Evolutionary conservation across 371 early-diverging fungal genomes (phyloP).

Genomic region (Fennellomyces sp.): DNA sequence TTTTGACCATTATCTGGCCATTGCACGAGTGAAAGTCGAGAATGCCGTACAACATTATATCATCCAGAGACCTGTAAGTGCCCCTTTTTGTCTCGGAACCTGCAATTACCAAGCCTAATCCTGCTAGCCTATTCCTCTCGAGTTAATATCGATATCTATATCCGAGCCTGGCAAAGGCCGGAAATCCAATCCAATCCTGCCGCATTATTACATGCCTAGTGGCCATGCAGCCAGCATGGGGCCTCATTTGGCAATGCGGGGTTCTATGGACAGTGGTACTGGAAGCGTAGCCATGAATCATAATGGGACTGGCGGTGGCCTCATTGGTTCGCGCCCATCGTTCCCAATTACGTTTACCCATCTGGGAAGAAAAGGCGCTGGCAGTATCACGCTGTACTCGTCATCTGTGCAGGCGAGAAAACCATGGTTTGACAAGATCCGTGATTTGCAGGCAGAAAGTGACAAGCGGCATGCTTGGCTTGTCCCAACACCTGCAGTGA

Average conservation of each 20-base stretch:
- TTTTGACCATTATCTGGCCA: conserved; percentile 85
- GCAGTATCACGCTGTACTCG: conserved; percentile 71
- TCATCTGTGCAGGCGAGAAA: conserved; percentile 72
- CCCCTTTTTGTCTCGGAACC: no score
- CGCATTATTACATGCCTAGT: conserved; percentile 38
- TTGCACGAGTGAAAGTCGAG: conserved; percentile 64
- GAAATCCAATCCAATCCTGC: conserved; percentile 40
- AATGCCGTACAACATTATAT: conserved; percentile 29
- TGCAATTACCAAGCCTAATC: not conserved
- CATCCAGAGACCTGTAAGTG: conserved; percentile 30
- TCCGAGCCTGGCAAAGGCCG: conserved; percentile 12
- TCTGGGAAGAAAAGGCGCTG: conserved; percentile 68
- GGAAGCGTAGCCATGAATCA: conserved; percentile 19
- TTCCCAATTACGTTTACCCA: conserved; percentile 76
- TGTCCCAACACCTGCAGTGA: conserved; percentile 49
- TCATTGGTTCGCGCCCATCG: not conserved
- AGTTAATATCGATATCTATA: conserved; percentile 48
- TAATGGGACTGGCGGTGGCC: conserved; percentile 12
- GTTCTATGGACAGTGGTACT: conserved; percentile 6
- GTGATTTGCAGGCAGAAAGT: conserved; percentile 62
- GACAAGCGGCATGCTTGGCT: conserved; percentile 58
- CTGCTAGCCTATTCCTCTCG: conserved; percentile 75
- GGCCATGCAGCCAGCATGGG: conserved; percentile 10
- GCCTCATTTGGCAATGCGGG: conserved; percentile 3
- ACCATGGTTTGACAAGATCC: conserved; percentile 85